phyloP scores from a whole-genome alignment of 2,329 filamentous ascomycete species.

The Colletotrichum shisoi region DNA sequence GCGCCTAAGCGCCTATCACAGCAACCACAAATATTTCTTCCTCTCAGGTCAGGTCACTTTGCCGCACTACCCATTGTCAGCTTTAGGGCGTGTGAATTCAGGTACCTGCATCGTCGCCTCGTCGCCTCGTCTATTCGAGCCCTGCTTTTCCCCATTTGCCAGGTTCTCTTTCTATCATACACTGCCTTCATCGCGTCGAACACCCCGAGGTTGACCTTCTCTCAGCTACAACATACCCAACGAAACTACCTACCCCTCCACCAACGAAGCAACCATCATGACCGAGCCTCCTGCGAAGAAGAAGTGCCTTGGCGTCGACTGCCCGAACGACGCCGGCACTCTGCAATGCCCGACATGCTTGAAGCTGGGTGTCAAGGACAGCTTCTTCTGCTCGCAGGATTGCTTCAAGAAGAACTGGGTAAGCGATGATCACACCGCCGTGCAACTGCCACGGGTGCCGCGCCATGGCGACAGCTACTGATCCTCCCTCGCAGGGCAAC shows the following conservation, averaged over 20 bases:
- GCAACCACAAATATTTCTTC: slow-evolving; percentile 25
- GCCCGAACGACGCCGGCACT: slow-evolving; percentile 82
- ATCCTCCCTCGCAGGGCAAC: slow-evolving; percentile 63
- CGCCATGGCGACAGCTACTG: slow-evolving; percentile 32
- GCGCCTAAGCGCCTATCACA: slow-evolving; percentile 35
- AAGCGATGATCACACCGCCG: slow-evolving; percentile 47
- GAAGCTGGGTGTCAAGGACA: slow-evolving; percentile 85
- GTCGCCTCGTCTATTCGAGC: slow-evolving; percentile 19
- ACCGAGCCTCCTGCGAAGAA: slow-evolving; percentile 64
- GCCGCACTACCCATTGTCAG: slow-evolving; percentile 17
- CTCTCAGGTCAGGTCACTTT: slow-evolving; percentile 34
- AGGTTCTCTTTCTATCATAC: slow-evolving; percentile 1
- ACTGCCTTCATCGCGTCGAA: neutral
- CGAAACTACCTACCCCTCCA: slow-evolving; percentile 10
- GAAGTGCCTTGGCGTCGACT: slow-evolving; percentile 83
- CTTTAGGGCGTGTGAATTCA: slow-evolving; percentile 25
- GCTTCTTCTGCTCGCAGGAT: slow-evolving; percentile 97
- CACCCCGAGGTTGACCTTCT: neutral
- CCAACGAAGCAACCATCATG: slow-evolving; percentile 49
- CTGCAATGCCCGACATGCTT: slow-evolving; percentile 95
- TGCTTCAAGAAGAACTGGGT: slow-evolving; percentile 99
- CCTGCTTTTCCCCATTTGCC: neutral
- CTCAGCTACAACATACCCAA: neutral
- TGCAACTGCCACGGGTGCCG: neutral
- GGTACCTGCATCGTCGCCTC: slow-evolving; percentile 19